A percentile compares a stretch with the other conserved stretches of the same genome.
These are phyloP conservation scores for Flaveria bidentis DNA, from an alignment of 129 eudicot species.

Conservation along the genomic window DNA sequence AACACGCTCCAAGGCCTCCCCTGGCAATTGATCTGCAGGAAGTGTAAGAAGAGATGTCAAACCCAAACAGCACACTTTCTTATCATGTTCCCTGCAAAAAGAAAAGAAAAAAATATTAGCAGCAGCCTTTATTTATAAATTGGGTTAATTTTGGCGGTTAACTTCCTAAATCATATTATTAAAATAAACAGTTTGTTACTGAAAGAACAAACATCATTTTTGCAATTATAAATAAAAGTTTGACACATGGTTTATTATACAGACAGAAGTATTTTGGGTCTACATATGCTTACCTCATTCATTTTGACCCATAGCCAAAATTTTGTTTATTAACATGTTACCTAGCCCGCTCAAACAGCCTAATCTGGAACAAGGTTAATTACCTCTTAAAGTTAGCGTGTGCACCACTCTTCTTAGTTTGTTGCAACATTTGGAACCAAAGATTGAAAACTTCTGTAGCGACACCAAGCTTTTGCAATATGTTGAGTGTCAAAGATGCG, in stretches of 20 bases:
- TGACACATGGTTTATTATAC: not conserved
- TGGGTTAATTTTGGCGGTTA: not conserved
- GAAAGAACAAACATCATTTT: not conserved
- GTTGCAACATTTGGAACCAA: constrained; percentile 96
- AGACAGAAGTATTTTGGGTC: not conserved
- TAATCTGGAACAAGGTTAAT: not conserved
- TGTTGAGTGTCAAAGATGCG: constrained; percentile 57
- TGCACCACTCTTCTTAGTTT: constrained; percentile 65
- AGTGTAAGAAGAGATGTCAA: constrained; percentile 77
- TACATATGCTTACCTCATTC: not conserved
- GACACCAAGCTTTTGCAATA: constrained; percentile 75
- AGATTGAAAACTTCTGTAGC: constrained; percentile 69
- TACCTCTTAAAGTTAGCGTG: constrained; percentile 75
- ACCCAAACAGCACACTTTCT: constrained; percentile 90
- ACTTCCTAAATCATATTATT: not conserved
- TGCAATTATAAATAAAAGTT: not conserved
- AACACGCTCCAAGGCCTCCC: constrained; percentile 79
- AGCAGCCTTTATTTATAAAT: not conserved
- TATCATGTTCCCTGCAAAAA: constrained; percentile 67
- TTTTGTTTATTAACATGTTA: not conserved
- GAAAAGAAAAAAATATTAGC: not conserved
- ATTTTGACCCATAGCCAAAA: not conserved
- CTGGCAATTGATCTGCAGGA: constrained; percentile 73
- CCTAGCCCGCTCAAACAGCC: not conserved
- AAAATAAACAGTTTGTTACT: not conserved